These are phyloP conservation scores for Juglanconis oblonga DNA, from an alignment of 2,329 filamentous ascomycete genomes.

Conservation along the genomic window DNA sequence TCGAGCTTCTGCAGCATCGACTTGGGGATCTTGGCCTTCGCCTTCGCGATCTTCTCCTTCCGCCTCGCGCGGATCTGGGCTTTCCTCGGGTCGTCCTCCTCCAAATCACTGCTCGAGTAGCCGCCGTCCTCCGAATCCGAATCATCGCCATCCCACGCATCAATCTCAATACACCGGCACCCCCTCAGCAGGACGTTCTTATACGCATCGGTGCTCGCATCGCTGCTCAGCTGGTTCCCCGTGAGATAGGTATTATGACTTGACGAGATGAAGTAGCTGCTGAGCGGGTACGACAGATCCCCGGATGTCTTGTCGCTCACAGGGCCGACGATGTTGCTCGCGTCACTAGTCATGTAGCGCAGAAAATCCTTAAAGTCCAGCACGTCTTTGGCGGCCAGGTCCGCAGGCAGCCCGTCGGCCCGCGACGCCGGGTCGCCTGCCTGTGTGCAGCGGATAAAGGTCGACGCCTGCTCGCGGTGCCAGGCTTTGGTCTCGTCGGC, in stretches of 20 bases:
- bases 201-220: constrained; percentile 85
- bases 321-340: constrained; percentile 40
- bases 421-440: constrained; percentile 27
- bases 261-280: constrained; percentile 90
- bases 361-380: constrained; percentile 50
- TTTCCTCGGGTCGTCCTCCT: constrained; percentile 51
- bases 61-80: constrained; percentile 40
- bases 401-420: constrained; percentile 24
- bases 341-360: constrained; percentile 53
- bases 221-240: constrained; percentile 82
- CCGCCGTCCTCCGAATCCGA: constrained; percentile 59
- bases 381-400: constrained; percentile 27
- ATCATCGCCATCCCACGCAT: constrained; percentile 88
- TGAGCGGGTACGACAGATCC: constrained; percentile 72
- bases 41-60: constrained; percentile 60
- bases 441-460: constrained; percentile 48
- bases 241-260: constrained; percentile 95
- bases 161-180: constrained; percentile 89
- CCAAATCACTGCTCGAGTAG: constrained; percentile 59
- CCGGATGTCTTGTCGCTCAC: constrained; percentile 23
- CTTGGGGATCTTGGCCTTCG: constrained; percentile 55
- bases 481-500: constrained; percentile 40
- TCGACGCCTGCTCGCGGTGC: constrained; percentile 41
- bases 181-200: constrained; percentile 78
- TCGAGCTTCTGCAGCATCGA: constrained; percentile 44